phyloP scores from a whole-genome alignment of 2,329 filamentous ascomycete genomes.

The Neofusicoccum laricinum region DNA sequence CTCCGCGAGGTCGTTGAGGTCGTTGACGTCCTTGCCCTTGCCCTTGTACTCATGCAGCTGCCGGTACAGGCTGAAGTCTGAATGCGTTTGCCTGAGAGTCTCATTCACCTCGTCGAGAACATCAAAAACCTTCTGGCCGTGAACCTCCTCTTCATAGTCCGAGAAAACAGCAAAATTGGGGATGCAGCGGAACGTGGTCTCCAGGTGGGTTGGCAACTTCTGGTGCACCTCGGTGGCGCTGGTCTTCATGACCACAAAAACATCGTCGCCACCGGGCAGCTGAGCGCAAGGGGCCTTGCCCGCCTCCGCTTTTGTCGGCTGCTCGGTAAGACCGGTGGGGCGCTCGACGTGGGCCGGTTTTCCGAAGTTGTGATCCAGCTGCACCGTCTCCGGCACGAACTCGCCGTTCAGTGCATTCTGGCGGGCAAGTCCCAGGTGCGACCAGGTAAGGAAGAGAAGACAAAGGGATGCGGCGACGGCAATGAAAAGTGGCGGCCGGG shows the following conservation, averaged over 20 bases:
- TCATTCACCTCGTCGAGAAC: constrained; percentile 45
- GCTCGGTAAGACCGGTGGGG: background rate
- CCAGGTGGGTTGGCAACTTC: constrained; percentile 58
- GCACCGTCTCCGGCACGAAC: constrained; percentile 14
- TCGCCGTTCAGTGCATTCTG: constrained; percentile 8
- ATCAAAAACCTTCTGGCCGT: constrained; percentile 50
- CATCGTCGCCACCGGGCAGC: constrained; percentile 44
- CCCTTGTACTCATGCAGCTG: constrained; percentile 47
- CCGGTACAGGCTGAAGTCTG: constrained; percentile 55
- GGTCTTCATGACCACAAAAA: constrained; percentile 58
- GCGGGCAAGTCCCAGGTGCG: constrained; percentile 4
- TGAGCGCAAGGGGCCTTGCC: constrained; percentile 25
- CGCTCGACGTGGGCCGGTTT: background rate
- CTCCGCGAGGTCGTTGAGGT: constrained; percentile 19
- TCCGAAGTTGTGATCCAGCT: constrained; percentile 13
- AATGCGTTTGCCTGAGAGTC: constrained; percentile 37
- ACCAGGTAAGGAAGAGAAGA: constrained; percentile 6
- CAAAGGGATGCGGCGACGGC: constrained; percentile 13
- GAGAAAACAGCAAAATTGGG: constrained; percentile 58
- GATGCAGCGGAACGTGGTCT: constrained; percentile 56
- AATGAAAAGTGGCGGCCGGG: constrained; percentile 13
- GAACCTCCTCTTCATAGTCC: constrained; percentile 55
- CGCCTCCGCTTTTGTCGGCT: background rate
- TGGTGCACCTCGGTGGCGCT: constrained; percentile 58
- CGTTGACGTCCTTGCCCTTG: constrained; percentile 37